Base-by-base conservation (phyloP, 2,329 filamentous ascomycete species). In the Phyllosticta citribraziliensis region DNA sequence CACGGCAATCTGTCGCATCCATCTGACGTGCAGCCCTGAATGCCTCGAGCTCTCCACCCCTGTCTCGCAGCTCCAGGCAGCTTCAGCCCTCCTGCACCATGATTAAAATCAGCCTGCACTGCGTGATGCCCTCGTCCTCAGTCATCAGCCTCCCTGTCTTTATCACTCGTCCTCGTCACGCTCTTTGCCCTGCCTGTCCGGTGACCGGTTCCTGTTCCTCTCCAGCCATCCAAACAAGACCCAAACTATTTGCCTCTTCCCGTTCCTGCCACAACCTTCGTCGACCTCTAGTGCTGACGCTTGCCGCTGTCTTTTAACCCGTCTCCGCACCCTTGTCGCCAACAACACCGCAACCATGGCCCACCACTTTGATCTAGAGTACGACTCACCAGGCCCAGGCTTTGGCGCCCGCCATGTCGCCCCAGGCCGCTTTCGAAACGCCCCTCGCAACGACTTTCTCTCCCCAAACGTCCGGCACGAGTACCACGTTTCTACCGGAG, bases 371-470 rank as follows among this genome's bases (percentile, higher is more conserved):
- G 58, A 60, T 5, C 35, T 51, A 22, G 58, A 60, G 5, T 60
- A 20, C 25, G 57, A 57, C 60, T 24, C 20, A n/a, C 24, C 27
- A 12, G 55, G 55, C 55, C 50, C 40, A 8, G 17, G 52, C 8
- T 53, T 51, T 33, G 60, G 60, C 17, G 58, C 25, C 47, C 58
- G 58, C 40, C 27, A 60, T 11, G 52, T 19, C 2, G 35, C n/a
- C 19, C 35, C 58, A 10, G 60, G 60, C 40, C 55, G 55, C 53
- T 10, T 27, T 27, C 30, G 35, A 33, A 65, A 65, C 54, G 67
- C 62, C 35, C 70, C 68, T 51, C 67, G 68, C 57, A 67, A 65
- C 50, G 68, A 65, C 53, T 69, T 69, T 20, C 66, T 74, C 24
- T 62, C 59, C 12, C 72, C 71, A 0, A 68, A 72, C 53, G 64